A percentile compares a stretch with the other conserved stretches of the same genome.
Evolutionary conservation across 805 yeast genomes (phyloP).

Genomic region (Candida ficus): DNA sequence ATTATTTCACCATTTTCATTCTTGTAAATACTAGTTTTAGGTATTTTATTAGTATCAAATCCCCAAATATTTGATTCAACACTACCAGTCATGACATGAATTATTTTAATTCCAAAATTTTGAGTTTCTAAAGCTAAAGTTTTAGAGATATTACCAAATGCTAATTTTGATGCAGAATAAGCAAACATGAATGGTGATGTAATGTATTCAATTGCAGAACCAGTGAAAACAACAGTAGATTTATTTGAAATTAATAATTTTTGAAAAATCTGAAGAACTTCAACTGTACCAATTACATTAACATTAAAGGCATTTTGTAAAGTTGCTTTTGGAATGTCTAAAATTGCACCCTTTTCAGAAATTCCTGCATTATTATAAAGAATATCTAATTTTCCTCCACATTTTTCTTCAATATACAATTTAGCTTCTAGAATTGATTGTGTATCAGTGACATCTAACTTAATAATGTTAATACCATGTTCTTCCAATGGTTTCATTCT

Average conservation of each 20-base stretch:
- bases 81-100: constrained; percentile 36
- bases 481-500: constrained; percentile 27
- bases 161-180: constrained; percentile 36
- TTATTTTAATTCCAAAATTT: constrained; percentile 35
- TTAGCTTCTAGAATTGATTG: constrained; percentile 26
- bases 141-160: constrained; percentile 33
- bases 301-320: constrained; percentile 25
- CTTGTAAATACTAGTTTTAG: constrained; percentile 14
- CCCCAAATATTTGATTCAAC: constrained; percentile 31
- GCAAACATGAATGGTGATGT: constrained; percentile 31
- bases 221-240: constrained; percentile 35
- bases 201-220: constrained; percentile 29
- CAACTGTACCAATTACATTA: constrained; percentile 36
- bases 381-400: constrained; percentile 32
- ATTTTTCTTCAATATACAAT: constrained; percentile 21
- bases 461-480: constrained; percentile 28
- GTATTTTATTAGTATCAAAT: constrained; percentile 1
- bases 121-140: constrained; percentile 31
- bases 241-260: constrained; percentile 28
- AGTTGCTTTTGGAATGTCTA: constrained; percentile 28
- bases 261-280: constrained; percentile 30
- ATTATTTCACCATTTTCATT: constrained; percentile 6
- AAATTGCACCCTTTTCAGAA: constrained; percentile 22
- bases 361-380: constrained; percentile 40
- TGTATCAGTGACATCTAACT: constrained; percentile 31